Conservation (phyloP, 305 asterid genomes). For the Fraxinus velutina region DNA sequence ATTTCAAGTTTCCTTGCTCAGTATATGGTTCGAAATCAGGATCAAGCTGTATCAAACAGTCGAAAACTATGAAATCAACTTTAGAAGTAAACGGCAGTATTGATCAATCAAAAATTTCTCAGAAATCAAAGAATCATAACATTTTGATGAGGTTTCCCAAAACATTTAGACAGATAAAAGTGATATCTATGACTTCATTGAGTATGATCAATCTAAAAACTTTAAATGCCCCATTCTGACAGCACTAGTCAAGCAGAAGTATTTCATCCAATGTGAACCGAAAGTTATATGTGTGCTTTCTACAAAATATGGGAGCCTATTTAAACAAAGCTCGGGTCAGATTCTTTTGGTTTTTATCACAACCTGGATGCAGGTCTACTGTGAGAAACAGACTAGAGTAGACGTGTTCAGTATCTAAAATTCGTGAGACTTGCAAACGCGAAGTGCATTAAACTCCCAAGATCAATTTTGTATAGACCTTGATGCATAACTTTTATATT, state of each 20-base stretch:
- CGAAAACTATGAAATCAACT: not conserved
- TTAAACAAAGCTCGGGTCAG: not conserved
- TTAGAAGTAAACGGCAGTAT: not conserved
- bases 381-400: not conserved
- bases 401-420: not conserved
- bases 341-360: not conserved
- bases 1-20: constrained; percentile 41
- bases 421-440: not conserved
- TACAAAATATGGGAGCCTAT: not conserved
- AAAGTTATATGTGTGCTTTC: not conserved
- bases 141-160: not conserved
- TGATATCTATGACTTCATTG: not conserved
- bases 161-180: not conserved
- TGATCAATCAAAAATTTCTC: not conserved
- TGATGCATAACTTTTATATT: not conserved
- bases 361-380: not conserved
- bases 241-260: not conserved
- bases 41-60: constrained; percentile 38
- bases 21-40: constrained; percentile 41
- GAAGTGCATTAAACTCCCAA: not conserved
- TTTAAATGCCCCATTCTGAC: not conserved
- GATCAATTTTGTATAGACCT: not conserved
- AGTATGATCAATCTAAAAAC: not conserved
- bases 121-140: not conserved
- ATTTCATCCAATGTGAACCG: not conserved